Conservation (phyloP, 2,329 filamentous ascomycete genomes). For the Pseudogymnoascus verrucosus region DNA sequence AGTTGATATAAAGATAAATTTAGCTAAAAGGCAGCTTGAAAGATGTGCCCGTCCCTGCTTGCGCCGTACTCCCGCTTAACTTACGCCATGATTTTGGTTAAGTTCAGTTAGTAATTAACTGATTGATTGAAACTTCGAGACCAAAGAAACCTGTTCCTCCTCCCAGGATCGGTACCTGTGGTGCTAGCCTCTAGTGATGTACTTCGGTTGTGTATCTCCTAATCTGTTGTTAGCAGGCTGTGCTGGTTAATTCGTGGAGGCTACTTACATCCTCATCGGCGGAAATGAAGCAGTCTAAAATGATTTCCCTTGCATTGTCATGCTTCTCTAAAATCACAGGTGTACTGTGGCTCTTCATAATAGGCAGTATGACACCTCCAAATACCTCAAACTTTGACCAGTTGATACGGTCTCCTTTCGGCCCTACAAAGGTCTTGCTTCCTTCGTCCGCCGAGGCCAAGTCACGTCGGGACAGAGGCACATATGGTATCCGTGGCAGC, state of each 20-base stretch:
- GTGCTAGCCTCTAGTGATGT: conserved; percentile 47
- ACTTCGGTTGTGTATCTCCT: conserved; percentile 60
- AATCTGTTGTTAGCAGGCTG: conserved; percentile 20
- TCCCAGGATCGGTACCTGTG: conserved; percentile 41
- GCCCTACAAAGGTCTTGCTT: conserved; percentile 78
- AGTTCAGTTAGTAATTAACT: neutral
- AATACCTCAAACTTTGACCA: conserved; percentile 98
- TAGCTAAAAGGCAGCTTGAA: neutral
- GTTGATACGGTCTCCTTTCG: conserved; percentile 69
- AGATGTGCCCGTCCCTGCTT: neutral
- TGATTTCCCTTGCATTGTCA: conserved; percentile 63
- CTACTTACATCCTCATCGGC: conserved; percentile 77
- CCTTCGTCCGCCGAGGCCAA: conserved; percentile 88
- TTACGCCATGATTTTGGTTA: neutral
- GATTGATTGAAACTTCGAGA: conserved; percentile 30
- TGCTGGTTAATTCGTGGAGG: neutral
- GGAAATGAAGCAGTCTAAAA: conserved; percentile 73
- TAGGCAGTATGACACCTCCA: conserved; percentile 79
- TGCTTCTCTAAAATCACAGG: conserved; percentile 53
- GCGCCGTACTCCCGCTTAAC: neutral
- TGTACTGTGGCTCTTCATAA: conserved; percentile 62
- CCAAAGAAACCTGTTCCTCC: conserved; percentile 58
- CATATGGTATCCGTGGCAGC: conserved; percentile 82
- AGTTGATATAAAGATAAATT: neutral
- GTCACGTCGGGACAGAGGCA: conserved; percentile 82